Percentiles rank a stretch among this genome's conserved stretches.
Evolutionary conservation across 176 grass and related monocot species (phyloP).

Genomic region (Oryza punctata): DNA sequence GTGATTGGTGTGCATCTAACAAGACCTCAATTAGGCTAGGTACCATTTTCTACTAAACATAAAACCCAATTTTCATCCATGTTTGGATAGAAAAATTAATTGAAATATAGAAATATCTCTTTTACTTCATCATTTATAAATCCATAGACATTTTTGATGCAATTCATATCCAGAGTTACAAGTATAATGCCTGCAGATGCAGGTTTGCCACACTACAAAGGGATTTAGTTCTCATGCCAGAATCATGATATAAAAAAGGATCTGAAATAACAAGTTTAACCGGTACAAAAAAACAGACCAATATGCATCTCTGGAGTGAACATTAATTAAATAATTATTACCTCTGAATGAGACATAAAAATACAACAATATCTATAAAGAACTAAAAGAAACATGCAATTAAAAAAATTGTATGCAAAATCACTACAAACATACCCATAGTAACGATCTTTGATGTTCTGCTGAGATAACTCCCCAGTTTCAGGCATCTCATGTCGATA

Average conservation of each 20-base stretch:
- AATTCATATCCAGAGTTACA: not conserved
- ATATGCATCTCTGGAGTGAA: not conserved
- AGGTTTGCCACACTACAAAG: not conserved
- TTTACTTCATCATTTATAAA: not conserved
- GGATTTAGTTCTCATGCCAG: not conserved
- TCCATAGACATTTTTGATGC: not conserved
- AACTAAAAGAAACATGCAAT: conserved; percentile 5
- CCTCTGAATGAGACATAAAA: not conserved
- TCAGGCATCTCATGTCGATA: conserved; percentile 99
- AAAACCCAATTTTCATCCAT: not conserved
- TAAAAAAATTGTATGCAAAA: conserved; percentile 4
- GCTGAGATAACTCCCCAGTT: conserved; percentile 95
- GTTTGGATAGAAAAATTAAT: not conserved
- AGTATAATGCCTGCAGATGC: not conserved
- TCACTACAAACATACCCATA: conserved; percentile 78
- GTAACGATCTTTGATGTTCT: conserved; percentile 99
- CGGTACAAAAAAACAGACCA: not conserved
- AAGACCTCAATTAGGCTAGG: not conserved
- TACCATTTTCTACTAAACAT: not conserved
- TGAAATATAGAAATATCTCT: not conserved
- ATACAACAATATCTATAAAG: not conserved
- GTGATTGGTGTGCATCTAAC: not conserved
- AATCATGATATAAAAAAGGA: not conserved
- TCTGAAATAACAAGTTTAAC: not conserved
- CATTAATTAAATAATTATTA: not conserved